Conservation (phyloP, 106 monocot species). For the Phalaenopsis equestris region DNA sequence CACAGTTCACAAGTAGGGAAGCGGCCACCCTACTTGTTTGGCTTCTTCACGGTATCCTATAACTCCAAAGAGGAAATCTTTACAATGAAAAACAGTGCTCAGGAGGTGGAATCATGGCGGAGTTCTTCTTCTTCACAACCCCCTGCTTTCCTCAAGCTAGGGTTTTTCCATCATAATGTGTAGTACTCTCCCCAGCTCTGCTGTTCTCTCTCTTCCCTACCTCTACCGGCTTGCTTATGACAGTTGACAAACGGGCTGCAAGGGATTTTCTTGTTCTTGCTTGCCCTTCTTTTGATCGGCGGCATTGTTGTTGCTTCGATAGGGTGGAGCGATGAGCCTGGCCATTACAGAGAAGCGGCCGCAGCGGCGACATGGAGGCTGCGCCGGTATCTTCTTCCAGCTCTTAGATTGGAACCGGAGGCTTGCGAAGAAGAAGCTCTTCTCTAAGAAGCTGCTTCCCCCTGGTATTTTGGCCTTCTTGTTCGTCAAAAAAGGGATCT, state of each 20-base stretch:
- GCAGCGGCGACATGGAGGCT: slow-evolving; percentile 37
- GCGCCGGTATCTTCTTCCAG: slow-evolving; percentile 68
- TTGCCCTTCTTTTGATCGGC: neutral
- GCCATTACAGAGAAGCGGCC: slow-evolving; percentile 49
- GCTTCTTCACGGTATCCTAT: neutral
- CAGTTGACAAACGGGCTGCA: neutral
- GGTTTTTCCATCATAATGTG: slow-evolving; percentile 7
- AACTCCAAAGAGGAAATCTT: neutral
- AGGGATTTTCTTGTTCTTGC: neutral
- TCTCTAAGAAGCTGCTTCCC: slow-evolving; percentile 51
- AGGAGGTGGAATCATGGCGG: neutral
- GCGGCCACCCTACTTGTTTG: neutral
- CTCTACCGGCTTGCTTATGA: neutral
- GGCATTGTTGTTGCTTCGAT: neutral
- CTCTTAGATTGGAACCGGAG: slow-evolving; percentile 75
- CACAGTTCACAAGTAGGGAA: no score
- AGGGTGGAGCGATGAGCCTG: slow-evolving; percentile 24
- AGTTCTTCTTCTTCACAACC: neutral
- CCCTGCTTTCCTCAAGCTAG: slow-evolving; percentile 7
- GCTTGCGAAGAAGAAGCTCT: slow-evolving; percentile 64
- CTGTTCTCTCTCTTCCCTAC: neutral
- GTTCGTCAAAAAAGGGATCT: neutral
- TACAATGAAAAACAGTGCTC: neutral
- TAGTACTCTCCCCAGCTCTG: neutral
- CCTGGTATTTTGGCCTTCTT: slow-evolving; percentile 24